Conservation (phyloP, 2,329 filamentous ascomycete genomes). For the Diaporthe sp. region DNA sequence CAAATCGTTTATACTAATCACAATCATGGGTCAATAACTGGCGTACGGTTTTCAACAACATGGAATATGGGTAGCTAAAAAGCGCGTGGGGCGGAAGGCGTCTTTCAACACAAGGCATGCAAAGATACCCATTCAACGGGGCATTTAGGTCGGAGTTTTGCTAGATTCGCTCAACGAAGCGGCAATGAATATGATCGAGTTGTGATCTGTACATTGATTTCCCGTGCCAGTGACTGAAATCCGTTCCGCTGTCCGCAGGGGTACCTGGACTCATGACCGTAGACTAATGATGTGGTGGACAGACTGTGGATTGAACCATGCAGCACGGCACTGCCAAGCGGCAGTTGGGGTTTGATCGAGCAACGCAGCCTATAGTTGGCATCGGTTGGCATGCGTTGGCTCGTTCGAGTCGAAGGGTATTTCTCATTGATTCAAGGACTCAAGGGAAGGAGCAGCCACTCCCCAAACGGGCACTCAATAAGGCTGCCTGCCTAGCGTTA, state of each 20-base stretch:
- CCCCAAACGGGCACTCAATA: slow-evolving; percentile 9
- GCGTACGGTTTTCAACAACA: slow-evolving; percentile 53
- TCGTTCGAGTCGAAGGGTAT: background rate
- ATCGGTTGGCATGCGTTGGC: background rate
- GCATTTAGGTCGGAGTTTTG: slow-evolving; percentile 34
- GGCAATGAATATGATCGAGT: slow-evolving; percentile 31
- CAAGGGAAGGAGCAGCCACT: background rate
- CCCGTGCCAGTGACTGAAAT: background rate
- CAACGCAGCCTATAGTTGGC: background rate
- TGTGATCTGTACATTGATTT: background rate
- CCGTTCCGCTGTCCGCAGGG: background rate
- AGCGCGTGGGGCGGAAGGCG: slow-evolving; percentile 43
- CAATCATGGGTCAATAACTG: slow-evolving; percentile 43
- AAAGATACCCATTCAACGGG: slow-evolving; percentile 37
- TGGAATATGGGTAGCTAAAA: slow-evolving; percentile 32
- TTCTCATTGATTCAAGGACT: background rate
- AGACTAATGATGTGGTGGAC: too few species aligned
- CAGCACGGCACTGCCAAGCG: background rate
- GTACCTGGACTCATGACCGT: too few species aligned
- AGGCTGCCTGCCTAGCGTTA: background rate
- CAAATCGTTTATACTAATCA: slow-evolving; percentile 36
- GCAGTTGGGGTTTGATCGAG: background rate
- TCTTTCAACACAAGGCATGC: slow-evolving; percentile 51
- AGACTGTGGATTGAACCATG: too few species aligned
- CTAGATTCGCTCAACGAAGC: slow-evolving; percentile 35